Conservation (phyloP, 768 basidiomycete genomes). For the Phlebiopsis flavidoalba region DNA sequence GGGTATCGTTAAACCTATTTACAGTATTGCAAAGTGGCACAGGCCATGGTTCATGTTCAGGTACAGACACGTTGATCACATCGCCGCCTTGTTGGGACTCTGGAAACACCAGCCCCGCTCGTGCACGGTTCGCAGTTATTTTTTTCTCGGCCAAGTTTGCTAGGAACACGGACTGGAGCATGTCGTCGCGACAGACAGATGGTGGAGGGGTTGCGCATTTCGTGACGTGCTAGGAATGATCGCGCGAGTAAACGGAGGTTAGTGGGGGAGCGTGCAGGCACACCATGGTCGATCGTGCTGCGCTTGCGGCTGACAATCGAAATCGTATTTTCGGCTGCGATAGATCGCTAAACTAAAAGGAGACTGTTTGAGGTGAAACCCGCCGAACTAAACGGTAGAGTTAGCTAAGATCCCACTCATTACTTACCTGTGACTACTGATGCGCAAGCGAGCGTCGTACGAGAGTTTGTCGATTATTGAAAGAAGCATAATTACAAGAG, state of each 20-base stretch:
- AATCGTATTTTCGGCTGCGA: background rate
- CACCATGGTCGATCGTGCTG: background rate
- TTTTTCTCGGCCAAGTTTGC: background rate
- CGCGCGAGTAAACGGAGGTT: background rate
- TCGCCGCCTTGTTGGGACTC: background rate
- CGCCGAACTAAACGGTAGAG: background rate
- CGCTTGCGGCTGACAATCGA: background rate
- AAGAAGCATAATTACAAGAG: background rate
- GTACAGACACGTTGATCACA: background rate
- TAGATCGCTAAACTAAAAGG: background rate
- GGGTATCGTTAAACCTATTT: background rate
- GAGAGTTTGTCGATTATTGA: background rate
- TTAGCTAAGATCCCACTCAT: too few relatives aligned
- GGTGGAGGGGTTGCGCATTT: background rate
- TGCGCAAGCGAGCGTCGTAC: background rate
- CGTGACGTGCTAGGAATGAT: background rate
- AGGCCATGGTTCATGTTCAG: background rate
- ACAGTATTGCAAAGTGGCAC: background rate
- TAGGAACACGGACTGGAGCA: background rate
- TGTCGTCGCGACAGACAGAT: background rate
- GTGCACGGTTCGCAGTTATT: background rate
- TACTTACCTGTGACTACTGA: background rate
- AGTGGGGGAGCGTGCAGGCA: background rate
- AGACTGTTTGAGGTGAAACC: background rate
- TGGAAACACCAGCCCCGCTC: background rate